Evolutionary conservation across 345 rosid species (phyloP), one percentile per base, ranked within the genome.

Genomic region (Hibiscus trionum): DNA sequence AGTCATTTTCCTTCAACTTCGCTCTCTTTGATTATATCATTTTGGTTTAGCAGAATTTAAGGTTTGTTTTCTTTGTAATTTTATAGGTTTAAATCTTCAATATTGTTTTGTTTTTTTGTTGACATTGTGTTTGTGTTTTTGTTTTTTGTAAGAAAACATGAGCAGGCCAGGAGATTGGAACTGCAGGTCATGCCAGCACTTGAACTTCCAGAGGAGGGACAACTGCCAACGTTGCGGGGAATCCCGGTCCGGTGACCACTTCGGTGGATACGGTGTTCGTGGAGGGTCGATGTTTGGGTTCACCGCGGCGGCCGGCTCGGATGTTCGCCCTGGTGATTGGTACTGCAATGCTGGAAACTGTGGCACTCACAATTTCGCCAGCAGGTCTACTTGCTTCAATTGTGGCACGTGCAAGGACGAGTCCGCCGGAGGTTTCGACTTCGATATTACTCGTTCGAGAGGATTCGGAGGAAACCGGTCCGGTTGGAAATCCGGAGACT

Each of bases 311-410:
- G 96, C 24, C 9, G 99, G 97, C 46, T 88, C 97, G 15, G 99
- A 94, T 61, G 96, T 94, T 70, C 84, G 97, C 66, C 97, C 95
- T 0, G 99, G 99, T 15, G 99, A 92, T 72, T 94, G 99, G 99
- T 94, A 92, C 74, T 94, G 99, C 84, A 58, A 87, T 1, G 80
- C 84, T 1, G 87, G 87, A 16, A 89, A 86, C 82, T 94, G 99
- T 26, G 99, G 97, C 29, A 83, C 96, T 4, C 99, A 92, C 81
- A 94, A 94, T 77, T 94, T 91, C 35, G 97, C 99, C 1, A 90
- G 88, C 82, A 91, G 99, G 21, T 90, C 97, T 44, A 86, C 77
- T 50, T 94, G 99, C 91, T 94, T 88, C 91, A 90, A 87, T 78
- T 94, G 97, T 29, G 96, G 96, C 31, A 79, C 87, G 4, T 81